A percentile compares a stretch with the other conserved stretches of the same genome.
These are phyloP conservation scores for Fusarium incarnatum DNA, from an alignment of 2,329 filamentous ascomycete species.

Conservation along the genomic window DNA sequence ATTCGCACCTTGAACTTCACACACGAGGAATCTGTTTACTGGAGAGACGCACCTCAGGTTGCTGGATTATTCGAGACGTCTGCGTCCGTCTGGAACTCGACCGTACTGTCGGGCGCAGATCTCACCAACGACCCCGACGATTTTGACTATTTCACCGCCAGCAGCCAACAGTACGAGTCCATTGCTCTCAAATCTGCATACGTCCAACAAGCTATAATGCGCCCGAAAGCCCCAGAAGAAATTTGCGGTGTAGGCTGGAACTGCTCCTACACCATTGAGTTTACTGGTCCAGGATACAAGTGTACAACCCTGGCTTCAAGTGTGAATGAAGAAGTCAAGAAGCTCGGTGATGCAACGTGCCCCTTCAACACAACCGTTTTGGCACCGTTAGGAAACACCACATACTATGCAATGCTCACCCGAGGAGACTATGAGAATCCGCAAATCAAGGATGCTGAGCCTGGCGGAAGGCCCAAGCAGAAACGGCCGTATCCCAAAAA, in stretches of 20 bases:
- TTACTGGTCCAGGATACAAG: conserved; percentile 41
- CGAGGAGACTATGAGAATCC: conserved; percentile 40
- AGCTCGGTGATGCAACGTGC: conserved; percentile 31
- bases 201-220: conserved; percentile 34
- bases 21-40: conserved; percentile 35
- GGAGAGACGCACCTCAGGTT: conserved; percentile 22
- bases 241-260: conserved; percentile 45
- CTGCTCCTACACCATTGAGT: conserved; percentile 39
- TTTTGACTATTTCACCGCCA: conserved; percentile 41
- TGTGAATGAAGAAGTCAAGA: conserved; percentile 18
- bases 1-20: conserved; percentile 44
- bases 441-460: conserved; percentile 7
- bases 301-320: conserved; percentile 35
- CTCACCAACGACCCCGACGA: conserved; percentile 23
- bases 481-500: conserved; percentile 37
- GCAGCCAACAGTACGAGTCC: conserved; percentile 35
- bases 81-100: conserved; percentile 40
- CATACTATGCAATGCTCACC: conserved; percentile 38
- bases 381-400: conserved; percentile 36
- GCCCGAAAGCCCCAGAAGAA: conserved; percentile 22
- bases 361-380: conserved; percentile 39
- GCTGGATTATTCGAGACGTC: conserved; percentile 32
- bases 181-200: conserved; percentile 40
- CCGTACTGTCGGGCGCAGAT: not conserved
- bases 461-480: conserved; percentile 27